These are phyloP conservation scores for Hibiscus syriacus DNA, from an alignment of 345 rosid genomes.

Conservation along the genomic window DNA sequence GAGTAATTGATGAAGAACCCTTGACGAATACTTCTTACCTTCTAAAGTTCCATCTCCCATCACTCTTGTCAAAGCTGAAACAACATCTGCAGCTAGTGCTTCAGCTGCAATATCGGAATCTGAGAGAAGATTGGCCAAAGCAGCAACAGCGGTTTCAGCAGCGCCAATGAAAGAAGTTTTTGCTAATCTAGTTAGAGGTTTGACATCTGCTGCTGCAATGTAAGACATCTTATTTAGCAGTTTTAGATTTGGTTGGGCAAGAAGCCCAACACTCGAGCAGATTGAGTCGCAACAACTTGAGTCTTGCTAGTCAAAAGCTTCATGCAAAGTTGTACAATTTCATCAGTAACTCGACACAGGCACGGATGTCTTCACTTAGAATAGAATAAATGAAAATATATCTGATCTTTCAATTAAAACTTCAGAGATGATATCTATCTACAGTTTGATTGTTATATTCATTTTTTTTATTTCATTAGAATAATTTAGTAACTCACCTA, in stretches of 20 bases:
- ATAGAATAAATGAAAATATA: not conserved
- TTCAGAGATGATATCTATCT: not conserved
- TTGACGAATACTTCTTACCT: conserved; percentile 73
- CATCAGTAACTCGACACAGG: conserved; percentile 75
- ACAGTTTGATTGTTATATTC: not conserved
- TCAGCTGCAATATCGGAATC: conserved; percentile 69
- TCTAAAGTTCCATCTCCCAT: conserved; percentile 71
- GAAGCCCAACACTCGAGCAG: conserved; percentile 66
- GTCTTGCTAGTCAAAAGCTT: conserved; percentile 65
- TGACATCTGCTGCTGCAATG: conserved; percentile 60
- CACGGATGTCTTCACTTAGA: conserved; percentile 59
- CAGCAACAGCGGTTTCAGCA: conserved; percentile 77
- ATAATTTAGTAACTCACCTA: conserved; percentile 22
- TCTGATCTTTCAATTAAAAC: not conserved
- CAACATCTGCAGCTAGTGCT: conserved; percentile 76
- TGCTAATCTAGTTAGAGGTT: conserved; percentile 62
- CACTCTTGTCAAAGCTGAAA: conserved; percentile 70
- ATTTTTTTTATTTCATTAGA: not conserved
- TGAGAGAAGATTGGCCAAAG: conserved; percentile 74
- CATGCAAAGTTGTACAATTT: conserved; percentile 59
- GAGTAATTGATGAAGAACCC: conserved; percentile 68
- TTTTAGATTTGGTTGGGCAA: conserved; percentile 55
- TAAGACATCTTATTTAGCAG: conserved; percentile 41
- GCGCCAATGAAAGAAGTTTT: conserved; percentile 60
- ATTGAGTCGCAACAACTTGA: conserved; percentile 64